phyloP scores from a whole-genome alignment of 2,329 filamentous ascomycete species.

The Xylaria sp. region DNA sequence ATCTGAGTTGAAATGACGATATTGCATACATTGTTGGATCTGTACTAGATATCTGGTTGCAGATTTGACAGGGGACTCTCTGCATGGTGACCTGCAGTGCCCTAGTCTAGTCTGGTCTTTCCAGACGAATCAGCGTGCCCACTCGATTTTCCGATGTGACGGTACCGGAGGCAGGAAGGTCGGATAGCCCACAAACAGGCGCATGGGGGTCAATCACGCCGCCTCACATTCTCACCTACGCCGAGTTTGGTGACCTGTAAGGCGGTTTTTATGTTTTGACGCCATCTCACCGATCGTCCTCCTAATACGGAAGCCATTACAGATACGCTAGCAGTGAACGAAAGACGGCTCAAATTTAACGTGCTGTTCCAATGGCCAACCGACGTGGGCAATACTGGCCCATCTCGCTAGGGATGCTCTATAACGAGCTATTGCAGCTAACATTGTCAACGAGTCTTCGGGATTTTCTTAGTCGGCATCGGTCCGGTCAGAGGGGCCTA shows the following conservation, averaged over 20 bases:
- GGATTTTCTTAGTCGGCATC: constrained; percentile 13
- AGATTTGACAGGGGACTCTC: constrained; percentile 10
- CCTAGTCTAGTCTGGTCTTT: constrained; percentile 6
- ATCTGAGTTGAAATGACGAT: too few species aligned
- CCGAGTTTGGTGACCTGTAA: constrained; percentile 9
- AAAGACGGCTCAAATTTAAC: not conserved
- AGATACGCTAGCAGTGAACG: not conserved
- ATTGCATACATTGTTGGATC: too few species aligned
- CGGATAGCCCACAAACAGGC: not conserved
- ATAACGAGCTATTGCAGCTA: not conserved
- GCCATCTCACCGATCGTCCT: not conserved
- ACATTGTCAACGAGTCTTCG: constrained; percentile 4
- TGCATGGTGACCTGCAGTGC: constrained; percentile 21
- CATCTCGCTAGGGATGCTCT: not conserved
- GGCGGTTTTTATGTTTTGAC: not conserved
- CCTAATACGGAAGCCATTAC: not conserved
- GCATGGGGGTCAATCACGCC: constrained; percentile 13
- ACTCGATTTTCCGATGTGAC: constrained; percentile 1
- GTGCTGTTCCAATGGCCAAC: not conserved
- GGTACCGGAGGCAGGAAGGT: constrained; percentile 1
- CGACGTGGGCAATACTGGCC: not conserved
- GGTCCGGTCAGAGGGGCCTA: constrained; percentile 21
- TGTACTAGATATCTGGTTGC: not conserved
- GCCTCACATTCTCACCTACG: constrained; percentile 16
- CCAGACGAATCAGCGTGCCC: constrained; percentile 3